phyloP scores from a whole-genome alignment of 148 eudicot species.

The Nepenthes gracilis region DNA sequence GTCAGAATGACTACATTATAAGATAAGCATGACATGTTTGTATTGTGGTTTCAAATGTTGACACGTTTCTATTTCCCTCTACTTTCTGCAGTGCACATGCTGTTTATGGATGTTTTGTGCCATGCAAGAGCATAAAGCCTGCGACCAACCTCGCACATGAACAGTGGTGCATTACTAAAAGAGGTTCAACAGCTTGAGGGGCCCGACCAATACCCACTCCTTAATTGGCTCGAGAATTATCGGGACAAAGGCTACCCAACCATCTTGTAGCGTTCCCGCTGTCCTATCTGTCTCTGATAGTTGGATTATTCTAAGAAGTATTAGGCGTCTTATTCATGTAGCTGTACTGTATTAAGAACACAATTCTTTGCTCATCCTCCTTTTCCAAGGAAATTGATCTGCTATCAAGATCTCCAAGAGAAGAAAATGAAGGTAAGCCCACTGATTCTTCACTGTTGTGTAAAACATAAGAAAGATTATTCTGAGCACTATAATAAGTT shows the following conservation, averaged over 20 bases:
- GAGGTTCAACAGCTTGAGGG: constrained; percentile 19
- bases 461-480: background rate
- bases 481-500: background rate
- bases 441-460: background rate
- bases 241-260: constrained; percentile 16
- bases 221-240: constrained; percentile 15
- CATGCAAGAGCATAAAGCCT: no score
- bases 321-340: constrained; percentile 9
- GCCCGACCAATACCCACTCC: constrained; percentile 21
- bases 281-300: constrained; percentile 24
- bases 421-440: constrained; percentile 53
- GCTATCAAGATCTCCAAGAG: constrained; percentile 15
- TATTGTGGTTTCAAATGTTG: no score
- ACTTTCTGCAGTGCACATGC: no score
- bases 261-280: constrained; percentile 37
- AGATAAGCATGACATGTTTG: background rate
- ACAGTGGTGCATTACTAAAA: background rate
- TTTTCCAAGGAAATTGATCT: constrained; percentile 14
- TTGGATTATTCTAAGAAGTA: constrained; percentile 5
- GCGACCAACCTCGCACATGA: background rate
- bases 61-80: no score
- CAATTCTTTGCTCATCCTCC: constrained; percentile 13
- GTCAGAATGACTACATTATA: background rate
- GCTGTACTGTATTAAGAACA: constrained; percentile 7
- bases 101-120: no score